Evolutionary conservation across 192 early-diverging fungal species (phyloP), one percentile per base, ranked within the genome.

Genomic region (Linnemannia zychae): DNA sequence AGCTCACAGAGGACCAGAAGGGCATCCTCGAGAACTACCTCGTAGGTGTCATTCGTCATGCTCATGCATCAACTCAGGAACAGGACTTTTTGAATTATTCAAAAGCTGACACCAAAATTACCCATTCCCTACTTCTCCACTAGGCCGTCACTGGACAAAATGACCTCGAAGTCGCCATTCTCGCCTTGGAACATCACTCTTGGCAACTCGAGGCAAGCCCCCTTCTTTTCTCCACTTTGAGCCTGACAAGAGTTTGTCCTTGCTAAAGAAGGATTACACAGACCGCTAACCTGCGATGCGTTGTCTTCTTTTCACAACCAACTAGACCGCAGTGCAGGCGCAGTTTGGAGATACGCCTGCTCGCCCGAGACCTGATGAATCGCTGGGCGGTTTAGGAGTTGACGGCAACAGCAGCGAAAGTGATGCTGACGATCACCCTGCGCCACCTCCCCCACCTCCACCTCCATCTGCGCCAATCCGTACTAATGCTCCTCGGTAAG

Each of bases 301-400:
- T n/a, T n/a, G n/a, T 48, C 36, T 72, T 34, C 67, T 48, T 44
- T 17, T 20, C 3, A 11, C 63, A 9, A 17, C 28, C 28, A 33
- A 52, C 52, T 57, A 85, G 83, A 85, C 82, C 69, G 83, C 83
- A 46, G 83, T 85, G 31, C 83, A 85, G 78, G 83, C 83, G 57
- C 83, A 85, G 83, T 85, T 85, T 66, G 83, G 83, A 16, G 83
- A 85, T n/a, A 85, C 83, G 12, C 74, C 77, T 44, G 67, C 77
- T 2, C 74, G 74, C 36, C 68, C 73, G 15, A 36, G 83, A 22
- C 52, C 82, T 16, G 83, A 85, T 71, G 77, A 85, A 31, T 78
- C 82, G 1, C 28, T 84, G 34, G 82, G 82, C 15, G 82, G 82
- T 12, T 68, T 84, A 53, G 82, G 82, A 50, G 72, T 84, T 15